Base-by-base conservation (phyloP, 768 basidiomycete species). In the Boletus reticuloceps region DNA sequence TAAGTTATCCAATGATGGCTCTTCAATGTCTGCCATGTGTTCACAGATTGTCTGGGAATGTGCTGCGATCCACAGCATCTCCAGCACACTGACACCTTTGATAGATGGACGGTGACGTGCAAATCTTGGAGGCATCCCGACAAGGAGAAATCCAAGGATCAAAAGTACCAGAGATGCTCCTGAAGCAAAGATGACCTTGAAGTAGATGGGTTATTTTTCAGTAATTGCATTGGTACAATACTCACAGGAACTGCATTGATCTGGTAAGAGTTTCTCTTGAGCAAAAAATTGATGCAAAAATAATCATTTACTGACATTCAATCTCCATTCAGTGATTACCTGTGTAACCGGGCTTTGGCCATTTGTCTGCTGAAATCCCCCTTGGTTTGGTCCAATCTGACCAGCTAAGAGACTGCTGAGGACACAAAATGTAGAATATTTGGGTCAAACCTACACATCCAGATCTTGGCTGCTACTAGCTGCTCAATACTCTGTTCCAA, bases 221-320 rank as follows among this genome's bases (percentile, higher is more conserved):
- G 10, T 41, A 0, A 10, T 39, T 34, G 5, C n/a, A 41, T 31
- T 46, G 10, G n/a, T 37, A 5, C 1, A 40, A 51, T 12, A 20
- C 63, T 45, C 5, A 64, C 62, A 9, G 62, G 62, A 25, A 60
- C 9, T 12, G 13, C 4, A 48, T 63, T 63, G 46, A 63, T 58
- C 62, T 64, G 7, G 14, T 3, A 12, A 16, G 14, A 1, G n/a
- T 0, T 22, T 5, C 6, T 1, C 34, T 14, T 51, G 5, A 61
- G 20, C n/a, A 25, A 43, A 25, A 22, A 5, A 43, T 10, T 2
- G 1, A 8, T 14, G 6, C 9, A 22, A 16, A n/a, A 22, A 25
- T 13, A 46, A 9, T 16, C 13, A 5, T 22, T 8, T 14, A 22
- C 61, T 44, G 12, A 62, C 61, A 54, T 62, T 54, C 32, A 62